Percentiles rank a stretch among this genome's conserved stretches.
phyloP scores from a whole-genome alignment of 2,329 filamentous ascomycete species.

The Cladorrhinum sp. region DNA sequence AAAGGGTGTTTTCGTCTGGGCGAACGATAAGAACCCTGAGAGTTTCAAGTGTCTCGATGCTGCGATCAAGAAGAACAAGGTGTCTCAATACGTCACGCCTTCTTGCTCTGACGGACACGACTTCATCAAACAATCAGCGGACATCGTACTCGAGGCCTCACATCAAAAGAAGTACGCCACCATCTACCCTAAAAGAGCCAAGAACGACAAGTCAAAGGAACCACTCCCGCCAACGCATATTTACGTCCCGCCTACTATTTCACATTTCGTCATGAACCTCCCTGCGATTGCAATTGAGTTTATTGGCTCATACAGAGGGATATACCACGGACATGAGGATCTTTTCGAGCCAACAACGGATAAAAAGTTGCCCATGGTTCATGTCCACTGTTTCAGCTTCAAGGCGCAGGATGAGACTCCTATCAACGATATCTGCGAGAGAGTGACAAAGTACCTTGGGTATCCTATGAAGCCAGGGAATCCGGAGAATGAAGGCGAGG shows the following conservation, averaged over 20 bases:
- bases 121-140: slow-evolving; percentile 73
- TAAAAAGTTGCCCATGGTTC: slow-evolving; percentile 71
- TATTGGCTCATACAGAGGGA: slow-evolving; percentile 68
- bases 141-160: slow-evolving; percentile 53
- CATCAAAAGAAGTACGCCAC: slow-evolving; percentile 51
- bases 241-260: slow-evolving; percentile 68
- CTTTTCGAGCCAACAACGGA: slow-evolving; percentile 61
- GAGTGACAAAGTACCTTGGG: slow-evolving; percentile 61
- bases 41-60: slow-evolving; percentile 70
- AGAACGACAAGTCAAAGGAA: slow-evolving; percentile 22
- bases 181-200: slow-evolving; percentile 47
- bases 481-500: slow-evolving; percentile 45
- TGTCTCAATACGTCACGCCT: slow-evolving; percentile 67
- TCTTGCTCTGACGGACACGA: slow-evolving; percentile 78
- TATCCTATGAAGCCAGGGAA: slow-evolving; percentile 53
- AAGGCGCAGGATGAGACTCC: slow-evolving; percentile 73
- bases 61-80: slow-evolving; percentile 76
- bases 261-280: slow-evolving; percentile 98
- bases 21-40: slow-evolving; percentile 94
- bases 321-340: slow-evolving; percentile 69
- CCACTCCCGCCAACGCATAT: slow-evolving; percentile 31
- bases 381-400: slow-evolving; percentile 91
- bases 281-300: slow-evolving; percentile 88
- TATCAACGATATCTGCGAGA: slow-evolving; percentile 61
- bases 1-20: slow-evolving; percentile 88